Evolutionary conservation across 306 rosid species (phyloP), one percentile per base, ranked within the genome.

Genomic region (Dalbergia cultrata): DNA sequence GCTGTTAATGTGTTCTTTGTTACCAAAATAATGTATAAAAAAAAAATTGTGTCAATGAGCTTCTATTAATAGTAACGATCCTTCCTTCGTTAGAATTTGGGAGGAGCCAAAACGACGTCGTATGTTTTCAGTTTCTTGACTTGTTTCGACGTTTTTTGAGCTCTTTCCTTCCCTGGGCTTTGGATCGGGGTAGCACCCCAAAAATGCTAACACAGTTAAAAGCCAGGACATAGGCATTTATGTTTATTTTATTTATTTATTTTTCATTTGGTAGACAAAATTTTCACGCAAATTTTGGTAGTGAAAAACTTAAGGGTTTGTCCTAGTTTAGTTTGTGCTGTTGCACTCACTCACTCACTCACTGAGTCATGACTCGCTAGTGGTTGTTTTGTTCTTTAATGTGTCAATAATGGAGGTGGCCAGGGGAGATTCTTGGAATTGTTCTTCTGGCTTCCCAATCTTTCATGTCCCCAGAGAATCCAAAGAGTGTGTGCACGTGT

Each of bases 401-500:
- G 31, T 43, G 49, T 43, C 9, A 8, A 21, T 45, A 47, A 34
- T 17, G 63, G 72, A 66, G 33, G 54, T 9, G 43, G 18, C 31
- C 63, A 26, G 56, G 61, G 53, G 73, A 53, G 67, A 54, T 59
- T 13, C 74, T 68, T 45, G 75, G 61, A 53, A 70, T 78, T 22
- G 58, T 9, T 14, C 13, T 67, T 60, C 52, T 70, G 33, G 4
- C 8, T 39, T 65, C 58, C n/a, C 39, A 43, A 70, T 10, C 53
- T 17, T 35, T 5, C 17, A 6, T 60, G 52, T 7, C 10, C 9
- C 53, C 53, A 41, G 63, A 54, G 74, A 64, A 72, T 71, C 68
- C 56, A 67, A 70, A 70, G 86, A 58, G 70, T 10, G 21, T 10
- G 18, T 70, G 82, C 82, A 82, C 86, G 86, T 82, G 86, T 56